These are phyloP conservation scores for Hyphodiscus hymeniophilus DNA, from an alignment of 495 filamentous ascomycete genomes.

Conservation along the genomic window DNA sequence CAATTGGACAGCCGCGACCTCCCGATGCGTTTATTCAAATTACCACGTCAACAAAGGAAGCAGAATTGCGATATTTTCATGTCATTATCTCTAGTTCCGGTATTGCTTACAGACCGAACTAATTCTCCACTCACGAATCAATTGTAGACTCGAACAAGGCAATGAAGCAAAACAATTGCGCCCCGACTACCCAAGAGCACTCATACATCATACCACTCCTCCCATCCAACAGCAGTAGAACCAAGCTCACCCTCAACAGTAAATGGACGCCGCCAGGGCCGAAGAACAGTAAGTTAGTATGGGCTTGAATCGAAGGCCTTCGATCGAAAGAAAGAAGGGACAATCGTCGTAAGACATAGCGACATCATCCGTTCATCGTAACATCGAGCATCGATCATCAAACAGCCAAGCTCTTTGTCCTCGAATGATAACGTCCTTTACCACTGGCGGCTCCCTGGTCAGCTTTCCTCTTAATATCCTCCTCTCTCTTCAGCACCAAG, in stretches of 20 bases:
- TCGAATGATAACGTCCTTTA: slow-evolving; percentile 35
- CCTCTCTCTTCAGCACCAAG: slow-evolving; percentile 60
- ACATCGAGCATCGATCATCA: slow-evolving; percentile 5
- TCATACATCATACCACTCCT: too few species aligned
- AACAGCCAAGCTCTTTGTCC: slow-evolving; percentile 48
- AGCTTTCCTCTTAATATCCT: slow-evolving; percentile 17
- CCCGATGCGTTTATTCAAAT: too few species aligned
- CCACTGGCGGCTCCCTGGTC: slow-evolving; percentile 28
- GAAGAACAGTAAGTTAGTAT: slow-evolving; percentile 5
- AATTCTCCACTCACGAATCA: neutral
- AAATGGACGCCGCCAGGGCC: slow-evolving; percentile 18
- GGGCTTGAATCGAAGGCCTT: neutral
- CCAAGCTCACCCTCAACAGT: neutral
- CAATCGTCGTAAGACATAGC: slow-evolving; percentile 13
- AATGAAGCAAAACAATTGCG: slow-evolving; percentile 3
- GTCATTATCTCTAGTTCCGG: too few species aligned
- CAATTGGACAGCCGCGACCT: too few species aligned
- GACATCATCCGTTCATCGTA: slow-evolving; percentile 13
- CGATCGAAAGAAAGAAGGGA: neutral
- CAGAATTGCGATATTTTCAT: too few species aligned
- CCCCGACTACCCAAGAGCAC: neutral
- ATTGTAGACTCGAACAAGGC: neutral
- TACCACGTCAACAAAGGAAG: too few species aligned
- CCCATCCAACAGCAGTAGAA: neutral
- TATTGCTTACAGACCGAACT: neutral